Evolutionary conservation across 202 grass and related monocot genomes (phyloP).

Genomic region (Zoysia matrella): DNA sequence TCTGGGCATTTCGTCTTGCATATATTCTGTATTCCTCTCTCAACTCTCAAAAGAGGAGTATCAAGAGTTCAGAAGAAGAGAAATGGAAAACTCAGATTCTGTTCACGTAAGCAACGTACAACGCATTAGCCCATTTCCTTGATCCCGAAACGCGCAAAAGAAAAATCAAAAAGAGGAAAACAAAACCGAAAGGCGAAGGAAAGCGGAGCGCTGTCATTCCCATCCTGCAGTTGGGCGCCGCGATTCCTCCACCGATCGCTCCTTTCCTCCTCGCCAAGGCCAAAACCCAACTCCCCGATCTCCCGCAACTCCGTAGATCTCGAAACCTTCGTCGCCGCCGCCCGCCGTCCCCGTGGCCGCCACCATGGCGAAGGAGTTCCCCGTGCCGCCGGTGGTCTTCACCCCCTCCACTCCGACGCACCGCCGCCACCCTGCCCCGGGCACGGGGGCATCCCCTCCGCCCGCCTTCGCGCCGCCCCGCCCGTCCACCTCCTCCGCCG

Average conservation of each 20-base stretch:
- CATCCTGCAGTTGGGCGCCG: conserved; percentile 14
- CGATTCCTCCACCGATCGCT: conserved; percentile 7
- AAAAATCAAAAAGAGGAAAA: not conserved
- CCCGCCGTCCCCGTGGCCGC: conserved; percentile 1
- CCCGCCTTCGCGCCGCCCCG: conserved; percentile 75
- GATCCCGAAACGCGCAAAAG: not conserved
- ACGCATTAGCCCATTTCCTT: not conserved
- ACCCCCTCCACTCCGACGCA: conserved; percentile 58
- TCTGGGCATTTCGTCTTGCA: no score
- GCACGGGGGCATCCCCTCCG: conserved; percentile 33
- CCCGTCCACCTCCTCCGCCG: conserved; percentile 51
- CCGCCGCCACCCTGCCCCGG: conserved; percentile 47
- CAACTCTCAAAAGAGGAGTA: not conserved
- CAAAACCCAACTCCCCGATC: conserved; percentile 55
- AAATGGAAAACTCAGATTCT: not conserved
- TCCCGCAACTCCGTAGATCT: conserved; percentile 48
- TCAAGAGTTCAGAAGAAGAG: not conserved
- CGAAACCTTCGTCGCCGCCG: conserved; percentile 38
- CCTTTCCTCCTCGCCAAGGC: conserved; percentile 7
- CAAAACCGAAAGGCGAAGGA: conserved; percentile 20
- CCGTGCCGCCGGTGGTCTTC: conserved; percentile 74
- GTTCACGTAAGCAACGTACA: not conserved
- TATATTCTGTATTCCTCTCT: no score
- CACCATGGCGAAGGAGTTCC: conserved; percentile 77
- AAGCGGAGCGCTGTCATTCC: not conserved